Conservation (phyloP, 2,329 filamentous ascomycete species). For the Hysterium pulicare region DNA sequence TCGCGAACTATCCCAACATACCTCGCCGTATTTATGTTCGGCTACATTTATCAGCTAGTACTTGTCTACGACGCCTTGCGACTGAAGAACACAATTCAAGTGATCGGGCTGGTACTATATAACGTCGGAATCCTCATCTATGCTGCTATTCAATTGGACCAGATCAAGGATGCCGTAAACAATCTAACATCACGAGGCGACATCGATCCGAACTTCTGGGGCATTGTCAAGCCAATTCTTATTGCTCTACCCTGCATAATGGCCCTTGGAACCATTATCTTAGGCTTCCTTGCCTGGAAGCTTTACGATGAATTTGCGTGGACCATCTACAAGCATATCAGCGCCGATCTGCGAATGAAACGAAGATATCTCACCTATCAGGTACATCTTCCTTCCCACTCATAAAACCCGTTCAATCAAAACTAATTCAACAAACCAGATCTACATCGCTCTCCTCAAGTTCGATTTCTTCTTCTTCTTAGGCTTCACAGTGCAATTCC, state of each 20-base stretch:
- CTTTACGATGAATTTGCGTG: conserved; percentile 98
- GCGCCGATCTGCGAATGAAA: conserved; percentile 95
- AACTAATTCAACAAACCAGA: conserved; percentile 51
- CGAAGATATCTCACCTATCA: conserved; percentile 94
- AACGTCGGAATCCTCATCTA: conserved; percentile 92
- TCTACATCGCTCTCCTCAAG: conserved; percentile 95
- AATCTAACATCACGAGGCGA: conserved; percentile 47
- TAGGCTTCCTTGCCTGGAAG: conserved; percentile 84
- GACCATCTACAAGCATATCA: conserved; percentile 99
- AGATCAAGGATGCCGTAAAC: conserved; percentile 72
- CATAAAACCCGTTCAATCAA: background rate
- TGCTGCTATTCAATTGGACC: conserved; percentile 86
- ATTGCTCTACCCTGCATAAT: conserved; percentile 84
- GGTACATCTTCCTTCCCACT: conserved; percentile 50
- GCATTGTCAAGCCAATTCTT: conserved; percentile 67
- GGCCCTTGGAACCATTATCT: conserved; percentile 66
- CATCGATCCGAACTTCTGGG: conserved; percentile 61
- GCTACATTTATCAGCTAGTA: conserved; percentile 86
- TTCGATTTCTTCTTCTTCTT: conserved; percentile 99
- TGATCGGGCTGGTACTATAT: conserved; percentile 91
- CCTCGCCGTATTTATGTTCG: conserved; percentile 94
- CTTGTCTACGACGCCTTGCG: conserved; percentile 91
- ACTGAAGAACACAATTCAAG: conserved; percentile 96
- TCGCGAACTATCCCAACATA: conserved; percentile 82
- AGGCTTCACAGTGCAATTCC: conserved; percentile 95